A percentile compares a stretch with the other conserved stretches of the same genome.
Conservation (phyloP, 305 asterid species). For the Salvia sclarea region DNA sequence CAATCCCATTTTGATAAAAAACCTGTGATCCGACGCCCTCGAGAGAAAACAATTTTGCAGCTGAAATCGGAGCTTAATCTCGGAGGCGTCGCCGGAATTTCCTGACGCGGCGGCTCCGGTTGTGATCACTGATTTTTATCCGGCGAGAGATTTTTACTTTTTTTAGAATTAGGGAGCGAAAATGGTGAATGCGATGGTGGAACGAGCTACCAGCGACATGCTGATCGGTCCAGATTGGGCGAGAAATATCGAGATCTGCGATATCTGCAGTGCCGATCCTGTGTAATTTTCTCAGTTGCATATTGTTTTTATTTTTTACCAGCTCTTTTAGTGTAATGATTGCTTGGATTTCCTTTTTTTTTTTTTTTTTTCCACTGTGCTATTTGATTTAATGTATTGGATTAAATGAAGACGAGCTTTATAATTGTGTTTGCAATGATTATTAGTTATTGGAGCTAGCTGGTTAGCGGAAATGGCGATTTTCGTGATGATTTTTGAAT, state of each 20-base stretch:
- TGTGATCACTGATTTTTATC: not conserved
- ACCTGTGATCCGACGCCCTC: slow-evolving; percentile 43
- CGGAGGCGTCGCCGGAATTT: slow-evolving; percentile 25
- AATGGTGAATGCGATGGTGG: slow-evolving; percentile 95
- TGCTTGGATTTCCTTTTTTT: not conserved
- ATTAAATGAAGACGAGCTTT: not conserved
- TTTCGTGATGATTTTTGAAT: not conserved
- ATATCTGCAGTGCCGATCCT: slow-evolving; percentile 94
- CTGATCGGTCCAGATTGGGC: slow-evolving; percentile 99
- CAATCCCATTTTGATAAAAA: slow-evolving; percentile 19
- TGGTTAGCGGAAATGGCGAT: slow-evolving; percentile 4
- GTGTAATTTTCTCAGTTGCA: slow-evolving; percentile 50
- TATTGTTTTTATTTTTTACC: not conserved
- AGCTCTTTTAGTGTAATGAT: not conserved
- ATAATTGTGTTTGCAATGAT: not conserved
- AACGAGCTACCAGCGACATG: slow-evolving; percentile 90
- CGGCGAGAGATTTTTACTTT: not conserved
- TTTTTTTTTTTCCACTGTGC: not conserved
- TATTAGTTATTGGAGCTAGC: not conserved
- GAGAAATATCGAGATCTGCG: slow-evolving; percentile 97
- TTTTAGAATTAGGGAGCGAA: slow-evolving; percentile 28
- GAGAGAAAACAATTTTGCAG: slow-evolving; percentile 20
- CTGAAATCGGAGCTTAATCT: slow-evolving; percentile 11
- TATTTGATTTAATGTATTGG: not conserved
- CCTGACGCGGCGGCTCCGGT: slow-evolving; percentile 13